Evolutionary conservation across 306 rosid species (phyloP), one percentile per base, ranked within the genome.

Genomic region (Ammopiptanthus mongolicus): DNA sequence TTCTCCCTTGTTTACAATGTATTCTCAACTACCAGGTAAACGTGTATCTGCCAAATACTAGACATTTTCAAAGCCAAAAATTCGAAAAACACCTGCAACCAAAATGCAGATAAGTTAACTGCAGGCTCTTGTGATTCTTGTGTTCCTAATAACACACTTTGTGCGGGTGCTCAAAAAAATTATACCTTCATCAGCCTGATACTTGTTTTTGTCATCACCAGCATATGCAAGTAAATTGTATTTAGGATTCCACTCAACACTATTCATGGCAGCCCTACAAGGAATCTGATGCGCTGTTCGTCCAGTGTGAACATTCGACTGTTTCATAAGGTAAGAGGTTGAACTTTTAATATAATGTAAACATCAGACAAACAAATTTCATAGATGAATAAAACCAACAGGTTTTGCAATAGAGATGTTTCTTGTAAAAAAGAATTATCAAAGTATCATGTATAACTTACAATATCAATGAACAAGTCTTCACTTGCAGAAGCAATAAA

Each of bases 201-300:
- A 88, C 85, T 94, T 94, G 87, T 90, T 91, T 85, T 93, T 94
- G 87, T 94, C 98, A 75, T 94, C 98, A 31, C 98, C 98, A 21
- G 98, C 98, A 85, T 88, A 94, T 3, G 95, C 98, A 70, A 94
- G 97, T 63, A 94, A 86, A 75, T 95, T 91, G 80, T 62, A 82
- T n/a, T 86, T 95, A 0, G 98, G 98, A 88, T 91, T 91, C 97
- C 97, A 95, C 72, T 95, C 98, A 73, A 95, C 97, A 25, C 96
- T 94, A 82, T 94, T 94, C 97, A 90, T 91, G n/a, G 98, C 98
- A 57, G 96, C 97, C 75, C 95, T 91, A 21, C 96, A 94, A 7
- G 95, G 89, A 85, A 94, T 94, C 75, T 91, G 97, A 85, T 91
- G 97, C 44, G 91, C 89, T 0, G 96, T 90, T 82, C 88, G 86